Percentiles rank a stretch among this genome's conserved stretches.
These are phyloP conservation scores for Solanum corneliomulleri DNA, from an alignment of 257 asterid species.

Conservation along the genomic window DNA sequence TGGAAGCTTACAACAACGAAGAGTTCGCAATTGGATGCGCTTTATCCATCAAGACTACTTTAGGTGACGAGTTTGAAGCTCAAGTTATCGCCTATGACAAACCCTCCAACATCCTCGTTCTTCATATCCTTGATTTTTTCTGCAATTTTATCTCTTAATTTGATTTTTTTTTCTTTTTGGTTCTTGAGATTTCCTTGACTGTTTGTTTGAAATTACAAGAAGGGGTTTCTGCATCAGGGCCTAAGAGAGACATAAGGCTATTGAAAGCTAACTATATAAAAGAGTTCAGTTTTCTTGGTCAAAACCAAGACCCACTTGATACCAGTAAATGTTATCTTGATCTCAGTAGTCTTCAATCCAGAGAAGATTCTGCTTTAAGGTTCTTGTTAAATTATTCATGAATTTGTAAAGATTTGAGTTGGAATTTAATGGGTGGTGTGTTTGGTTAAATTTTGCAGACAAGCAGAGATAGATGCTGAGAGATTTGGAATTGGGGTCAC, in stretches of 20 bases:
- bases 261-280: conserved; percentile 76
- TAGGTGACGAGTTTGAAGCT: conserved; percentile 87
- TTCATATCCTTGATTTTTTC: conserved; percentile 67
- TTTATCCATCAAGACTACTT: conserved; percentile 69
- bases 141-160: background rate
- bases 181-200: conserved; percentile 32
- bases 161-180: background rate
- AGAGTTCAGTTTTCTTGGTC: conserved; percentile 66
- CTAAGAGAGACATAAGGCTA: conserved; percentile 68
- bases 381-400: background rate
- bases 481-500: conserved; percentile 96
- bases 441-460: conserved; percentile 38
- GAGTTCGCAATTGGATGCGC: conserved; percentile 85
- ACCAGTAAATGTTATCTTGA: conserved; percentile 64
- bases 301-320: conserved; percentile 86
- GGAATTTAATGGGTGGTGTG: background rate
- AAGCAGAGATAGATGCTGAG: conserved; percentile 84
- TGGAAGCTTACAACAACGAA: conserved; percentile 69
- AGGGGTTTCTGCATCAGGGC: conserved; percentile 62
- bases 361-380: conserved; percentile 93
- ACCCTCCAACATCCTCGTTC: conserved; percentile 79
- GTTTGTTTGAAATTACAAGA: conserved; percentile 47
- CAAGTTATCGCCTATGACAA: conserved; percentile 81
- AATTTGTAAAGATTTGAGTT: background rate
- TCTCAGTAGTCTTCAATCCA: conserved; percentile 58